Evolutionary conservation across 352 stramenopile genomes (phyloP).

Genomic region (Pythium volutum): DNA sequence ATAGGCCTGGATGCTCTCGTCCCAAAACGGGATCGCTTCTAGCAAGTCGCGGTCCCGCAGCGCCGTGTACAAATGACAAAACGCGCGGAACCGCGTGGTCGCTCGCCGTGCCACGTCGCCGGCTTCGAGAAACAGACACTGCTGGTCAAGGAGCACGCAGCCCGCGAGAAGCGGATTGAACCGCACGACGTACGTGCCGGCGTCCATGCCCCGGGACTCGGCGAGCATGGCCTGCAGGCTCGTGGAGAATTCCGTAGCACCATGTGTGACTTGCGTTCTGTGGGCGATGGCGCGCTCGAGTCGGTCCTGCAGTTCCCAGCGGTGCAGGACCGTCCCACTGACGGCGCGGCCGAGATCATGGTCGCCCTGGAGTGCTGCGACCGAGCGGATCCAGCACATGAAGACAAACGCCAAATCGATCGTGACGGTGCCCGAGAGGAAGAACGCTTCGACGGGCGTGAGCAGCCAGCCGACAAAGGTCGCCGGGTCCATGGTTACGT

Average conservation of each 20-base stretch:
- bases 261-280: no score
- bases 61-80: not conserved
- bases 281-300: not conserved
- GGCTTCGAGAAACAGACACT: no score
- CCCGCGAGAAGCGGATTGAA: no score
- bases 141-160: no score
- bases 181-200: no score
- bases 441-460: not conserved
- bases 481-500: no score
- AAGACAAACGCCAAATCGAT: not conserved
- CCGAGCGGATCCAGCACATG: conserved; percentile 8
- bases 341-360: not conserved
- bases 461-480: not conserved
- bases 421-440: not conserved
- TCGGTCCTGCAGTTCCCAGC: not conserved
- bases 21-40: conserved; percentile 5
- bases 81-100: not conserved
- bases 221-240: no score
- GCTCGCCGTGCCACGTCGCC: not conserved
- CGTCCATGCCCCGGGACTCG: no score
- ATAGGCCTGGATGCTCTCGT: not conserved
- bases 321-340: not conserved
- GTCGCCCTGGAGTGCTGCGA: conserved; percentile 4
- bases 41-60: not conserved
- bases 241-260: no score